phyloP scores from a whole-genome alignment of 768 basidiomycete species.

The Scleroderma citrinum region DNA sequence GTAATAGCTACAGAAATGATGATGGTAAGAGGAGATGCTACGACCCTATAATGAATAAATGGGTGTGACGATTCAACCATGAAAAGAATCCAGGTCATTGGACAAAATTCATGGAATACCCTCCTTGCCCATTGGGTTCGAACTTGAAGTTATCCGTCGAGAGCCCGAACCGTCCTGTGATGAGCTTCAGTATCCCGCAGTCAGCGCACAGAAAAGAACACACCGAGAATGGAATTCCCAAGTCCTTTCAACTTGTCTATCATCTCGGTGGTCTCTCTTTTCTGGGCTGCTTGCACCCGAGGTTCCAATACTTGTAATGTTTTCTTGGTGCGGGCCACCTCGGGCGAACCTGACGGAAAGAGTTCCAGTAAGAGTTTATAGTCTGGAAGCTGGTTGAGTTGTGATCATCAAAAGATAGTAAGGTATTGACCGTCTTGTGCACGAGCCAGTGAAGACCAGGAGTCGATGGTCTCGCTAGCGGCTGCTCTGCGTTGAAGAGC shows the following conservation, averaged over 20 bases:
- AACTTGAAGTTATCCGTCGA: slow-evolving; percentile 98
- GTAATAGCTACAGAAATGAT: not conserved
- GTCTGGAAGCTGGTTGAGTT: slow-evolving; percentile 42
- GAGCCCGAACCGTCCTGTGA: slow-evolving; percentile 82
- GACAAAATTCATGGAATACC: slow-evolving; percentile 88
- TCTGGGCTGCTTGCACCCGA: slow-evolving; percentile 70
- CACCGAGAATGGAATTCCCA: slow-evolving; percentile 86
- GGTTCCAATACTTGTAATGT: slow-evolving; percentile 55
- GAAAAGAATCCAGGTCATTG: slow-evolving; percentile 36
- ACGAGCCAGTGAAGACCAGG: slow-evolving; percentile 77
- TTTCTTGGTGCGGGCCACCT: slow-evolving; percentile 41
- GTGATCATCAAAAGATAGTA: not conserved
- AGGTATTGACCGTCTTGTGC: slow-evolving; percentile 71
- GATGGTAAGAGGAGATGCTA: not conserved
- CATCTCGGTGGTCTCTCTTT: slow-evolving; percentile 88
- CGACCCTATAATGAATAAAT: too few species aligned
- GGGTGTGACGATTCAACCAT: too few species aligned
- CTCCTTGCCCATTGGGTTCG: slow-evolving; percentile 89
- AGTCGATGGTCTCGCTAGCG: slow-evolving; percentile 72
- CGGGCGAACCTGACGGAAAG: slow-evolving; percentile 49
- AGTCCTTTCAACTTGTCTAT: slow-evolving; percentile 86
- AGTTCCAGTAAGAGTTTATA: slow-evolving; percentile 67
- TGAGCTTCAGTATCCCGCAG: not conserved
- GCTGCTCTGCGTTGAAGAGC: slow-evolving; percentile 84
- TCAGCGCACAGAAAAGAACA: slow-evolving; percentile 10